These are phyloP conservation scores for Fragaria iinumae DNA, from an alignment of 306 rosid genomes.

Conservation along the genomic window DNA sequence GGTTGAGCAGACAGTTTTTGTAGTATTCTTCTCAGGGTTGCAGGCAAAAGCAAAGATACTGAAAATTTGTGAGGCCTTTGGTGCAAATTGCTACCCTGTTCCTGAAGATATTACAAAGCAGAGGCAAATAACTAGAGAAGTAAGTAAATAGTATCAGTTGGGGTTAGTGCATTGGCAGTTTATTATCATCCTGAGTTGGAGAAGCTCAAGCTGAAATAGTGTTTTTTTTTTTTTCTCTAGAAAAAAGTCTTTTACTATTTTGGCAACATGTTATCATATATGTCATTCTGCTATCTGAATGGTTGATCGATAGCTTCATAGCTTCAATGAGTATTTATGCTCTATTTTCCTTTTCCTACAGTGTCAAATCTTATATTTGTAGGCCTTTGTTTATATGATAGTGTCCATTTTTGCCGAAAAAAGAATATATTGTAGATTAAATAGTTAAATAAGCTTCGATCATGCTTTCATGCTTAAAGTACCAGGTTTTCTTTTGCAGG, in stretches of 20 bases:
- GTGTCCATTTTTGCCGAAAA: not conserved
- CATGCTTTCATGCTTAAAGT: not conserved
- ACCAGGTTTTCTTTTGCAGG: constrained; percentile 44
- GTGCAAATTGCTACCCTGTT: constrained; percentile 94
- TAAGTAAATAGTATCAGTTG: constrained; percentile 34
- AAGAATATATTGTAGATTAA: not conserved
- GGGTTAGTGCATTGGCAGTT: not conserved
- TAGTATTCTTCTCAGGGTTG: constrained; percentile 96
- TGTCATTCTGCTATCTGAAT: not conserved
- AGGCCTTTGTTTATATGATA: not conserved
- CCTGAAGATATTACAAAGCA: constrained; percentile 92
- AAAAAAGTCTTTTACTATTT: constrained; percentile 1
- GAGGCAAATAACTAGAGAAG: constrained; percentile 93
- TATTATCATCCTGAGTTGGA: not conserved
- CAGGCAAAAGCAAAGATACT: constrained; percentile 90
- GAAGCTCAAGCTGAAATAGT: constrained; percentile 17
- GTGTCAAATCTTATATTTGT: constrained; percentile 6
- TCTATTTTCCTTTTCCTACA: not conserved
- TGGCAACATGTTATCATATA: not conserved
- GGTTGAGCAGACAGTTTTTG: constrained; percentile 92
- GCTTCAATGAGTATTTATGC: constrained; percentile 8
- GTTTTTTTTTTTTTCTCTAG: not conserved
- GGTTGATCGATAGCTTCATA: not conserved
- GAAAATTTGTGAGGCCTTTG: constrained; percentile 97
- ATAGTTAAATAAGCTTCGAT: not conserved